These are phyloP conservation scores for Rosa rugosa DNA, from an alignment of 306 rosid species.

Conservation along the genomic window DNA sequence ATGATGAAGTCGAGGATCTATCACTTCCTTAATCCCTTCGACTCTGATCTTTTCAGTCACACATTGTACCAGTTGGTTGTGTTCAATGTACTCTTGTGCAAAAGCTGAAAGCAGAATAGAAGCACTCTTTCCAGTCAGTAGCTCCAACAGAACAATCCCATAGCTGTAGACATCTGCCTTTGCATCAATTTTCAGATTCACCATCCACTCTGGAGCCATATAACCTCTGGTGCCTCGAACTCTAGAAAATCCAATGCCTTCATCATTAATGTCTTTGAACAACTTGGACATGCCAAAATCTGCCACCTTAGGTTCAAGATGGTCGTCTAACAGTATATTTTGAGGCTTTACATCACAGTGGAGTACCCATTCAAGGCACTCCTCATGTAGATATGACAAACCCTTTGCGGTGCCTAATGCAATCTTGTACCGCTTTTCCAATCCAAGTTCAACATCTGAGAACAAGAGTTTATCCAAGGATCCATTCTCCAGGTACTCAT, in stretches of 20 bases:
- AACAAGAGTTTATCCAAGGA: constrained; percentile 39
- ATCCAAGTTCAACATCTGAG: constrained; percentile 9
- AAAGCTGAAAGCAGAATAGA: constrained; percentile 1
- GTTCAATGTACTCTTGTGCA: not conserved
- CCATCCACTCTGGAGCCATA: constrained; percentile 52
- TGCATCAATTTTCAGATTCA: constrained; percentile 36
- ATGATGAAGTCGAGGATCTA: constrained; percentile 26
- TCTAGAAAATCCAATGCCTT: constrained; percentile 26
- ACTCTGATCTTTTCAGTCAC: constrained; percentile 20
- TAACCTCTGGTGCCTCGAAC: constrained; percentile 46
- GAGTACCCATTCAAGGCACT: constrained; percentile 47
- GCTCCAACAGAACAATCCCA: constrained; percentile 44
- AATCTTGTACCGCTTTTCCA: constrained; percentile 35
- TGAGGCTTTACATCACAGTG: constrained; percentile 50
- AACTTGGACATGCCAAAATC: constrained; percentile 52
- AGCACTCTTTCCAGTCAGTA: constrained; percentile 35
- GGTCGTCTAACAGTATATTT: constrained; percentile 36
- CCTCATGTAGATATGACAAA: constrained; percentile 47
- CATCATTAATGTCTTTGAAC: constrained; percentile 27
- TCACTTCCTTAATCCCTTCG: constrained; percentile 30
- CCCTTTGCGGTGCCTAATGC: constrained; percentile 50
- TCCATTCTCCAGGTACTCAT: constrained; percentile 35
- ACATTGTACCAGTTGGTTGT: constrained; percentile 35
- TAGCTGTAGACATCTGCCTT: constrained; percentile 53
- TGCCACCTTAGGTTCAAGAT: constrained; percentile 33